Evolutionary conservation across 2,329 filamentous ascomycete genomes (phyloP).

Genomic region (Ophiocordyceps unilateralis): DNA sequence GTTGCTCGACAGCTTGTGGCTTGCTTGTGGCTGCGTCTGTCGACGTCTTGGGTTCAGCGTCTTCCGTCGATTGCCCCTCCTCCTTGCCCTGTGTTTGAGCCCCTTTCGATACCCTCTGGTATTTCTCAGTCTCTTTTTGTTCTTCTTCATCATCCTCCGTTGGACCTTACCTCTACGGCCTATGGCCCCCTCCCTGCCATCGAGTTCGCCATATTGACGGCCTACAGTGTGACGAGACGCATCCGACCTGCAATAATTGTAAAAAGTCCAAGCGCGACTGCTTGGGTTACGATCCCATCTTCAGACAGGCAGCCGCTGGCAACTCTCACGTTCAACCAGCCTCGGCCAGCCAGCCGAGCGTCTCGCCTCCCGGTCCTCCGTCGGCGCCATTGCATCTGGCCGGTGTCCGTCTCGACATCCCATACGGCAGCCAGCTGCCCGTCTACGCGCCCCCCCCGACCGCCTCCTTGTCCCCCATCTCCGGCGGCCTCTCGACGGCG

Average conservation of each 20-base stretch:
- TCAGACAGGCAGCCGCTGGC: slow-evolving; percentile 49
- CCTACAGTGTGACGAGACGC: slow-evolving; percentile 92
- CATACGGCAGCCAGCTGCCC: slow-evolving; percentile 27
- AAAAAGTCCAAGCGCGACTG: slow-evolving; percentile 80
- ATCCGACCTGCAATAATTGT: slow-evolving; percentile 82
- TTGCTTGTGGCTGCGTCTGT: too few relatives aligned
- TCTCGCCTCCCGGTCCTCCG: slow-evolving; percentile 14
- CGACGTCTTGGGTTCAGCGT: too few relatives aligned
- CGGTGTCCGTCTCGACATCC: slow-evolving; percentile 15
- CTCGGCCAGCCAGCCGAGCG: slow-evolving; percentile 13
- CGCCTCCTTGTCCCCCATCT: slow-evolving; percentile 14
- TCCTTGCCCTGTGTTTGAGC: too few relatives aligned
- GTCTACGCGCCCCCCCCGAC: slow-evolving; percentile 18
- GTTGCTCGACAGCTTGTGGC: too few relatives aligned
- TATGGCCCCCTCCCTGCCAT: too few relatives aligned
- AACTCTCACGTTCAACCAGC: slow-evolving; percentile 33
- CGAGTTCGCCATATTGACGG: too few relatives aligned
- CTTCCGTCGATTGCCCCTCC: too few relatives aligned
- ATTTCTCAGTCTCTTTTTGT: too few relatives aligned
- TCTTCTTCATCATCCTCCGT: too few relatives aligned
- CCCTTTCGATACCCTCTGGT: too few relatives aligned
- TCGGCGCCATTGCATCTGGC: slow-evolving; percentile 7
- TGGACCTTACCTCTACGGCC: too few relatives aligned
- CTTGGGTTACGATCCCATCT: slow-evolving; percentile 73
- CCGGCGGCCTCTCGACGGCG: slow-evolving; percentile 6